A percentile compares a stretch with the other conserved stretches of the same genome.
These are phyloP conservation scores for Fusarium ramigenum DNA, from an alignment of 2,329 filamentous ascomycete species.

Conservation along the genomic window DNA sequence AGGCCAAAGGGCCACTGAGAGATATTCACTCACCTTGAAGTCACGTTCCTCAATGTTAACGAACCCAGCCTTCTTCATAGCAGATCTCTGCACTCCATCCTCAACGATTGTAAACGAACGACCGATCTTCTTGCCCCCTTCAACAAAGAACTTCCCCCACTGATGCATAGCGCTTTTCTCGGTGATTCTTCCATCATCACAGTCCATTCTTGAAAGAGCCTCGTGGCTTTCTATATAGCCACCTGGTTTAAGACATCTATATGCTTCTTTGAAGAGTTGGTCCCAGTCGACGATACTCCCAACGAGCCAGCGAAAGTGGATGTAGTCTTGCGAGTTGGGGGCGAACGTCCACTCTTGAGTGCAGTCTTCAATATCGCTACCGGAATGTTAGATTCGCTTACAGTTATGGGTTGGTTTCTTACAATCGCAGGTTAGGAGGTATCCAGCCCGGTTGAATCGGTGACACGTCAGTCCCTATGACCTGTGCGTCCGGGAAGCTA, in stretches of 20 bases:
- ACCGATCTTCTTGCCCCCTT: slow-evolving; percentile 22
- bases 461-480: slow-evolving; percentile 29
- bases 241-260: slow-evolving; percentile 16
- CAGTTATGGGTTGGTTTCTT: fast-evolving
- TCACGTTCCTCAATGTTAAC: slow-evolving; percentile 11
- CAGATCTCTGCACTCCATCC: slow-evolving; percentile 15
- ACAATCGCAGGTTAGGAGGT: slow-evolving; percentile 26
- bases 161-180: slow-evolving; percentile 29
- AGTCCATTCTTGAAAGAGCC: slow-evolving; percentile 22
- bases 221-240: slow-evolving; percentile 27
- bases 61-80: slow-evolving; percentile 24
- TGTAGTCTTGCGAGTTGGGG: slow-evolving; percentile 16
- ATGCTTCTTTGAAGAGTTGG: slow-evolving; percentile 19
- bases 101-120: slow-evolving; percentile 24
- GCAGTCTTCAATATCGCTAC: slow-evolving; percentile 31
- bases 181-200: slow-evolving; percentile 13
- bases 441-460: slow-evolving; percentile 30
- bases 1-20: no score
- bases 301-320: slow-evolving; percentile 31
- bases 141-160: slow-evolving; percentile 33
- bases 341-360: slow-evolving; percentile 34
- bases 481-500: background rate
- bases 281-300: slow-evolving; percentile 26
- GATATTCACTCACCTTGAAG: slow-evolving; percentile 3
- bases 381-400: fast-evolving